Evolutionary conservation across 257 asterid genomes (phyloP), one percentile per base, ranked within the genome.

Genomic region (Oldenlandia corymbosa): DNA sequence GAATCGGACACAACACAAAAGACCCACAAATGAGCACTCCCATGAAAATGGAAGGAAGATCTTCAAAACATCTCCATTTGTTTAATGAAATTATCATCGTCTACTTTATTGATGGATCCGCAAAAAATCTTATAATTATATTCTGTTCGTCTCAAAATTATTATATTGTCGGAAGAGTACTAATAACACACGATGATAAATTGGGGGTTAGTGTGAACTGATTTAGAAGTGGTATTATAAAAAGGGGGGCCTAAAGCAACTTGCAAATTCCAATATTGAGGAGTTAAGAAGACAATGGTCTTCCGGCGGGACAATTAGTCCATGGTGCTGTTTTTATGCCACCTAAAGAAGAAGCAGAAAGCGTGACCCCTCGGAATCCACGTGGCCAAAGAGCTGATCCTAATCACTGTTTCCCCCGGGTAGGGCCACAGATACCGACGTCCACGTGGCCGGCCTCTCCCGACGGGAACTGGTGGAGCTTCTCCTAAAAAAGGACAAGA

Each of bases 391-490:
- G 17, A 18, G 18, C 31, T 73, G 3, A 18, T 34, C 76, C 79
- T 68, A 66, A 65, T 71, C 51, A 49, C 14, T 34, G 10, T 6
- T 4, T n/a, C n/a, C n/a, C n/a, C n/a, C 7, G 4, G 0, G 32
- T 27, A 18, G 52, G 82, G 75, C 12, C 77, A 78, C 48, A 31
- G 86, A 78, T 4, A 59, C 31, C 36, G 83, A 79, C 79, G 16
- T 66, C 82, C 80, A 78, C 83, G 73, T 83, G 79, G 85, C 66
- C n/a, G 37, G 32, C 67, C 14, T 42, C 56, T 52, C 20, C 37
- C 10, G 49, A 32, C 43, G 65, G 58, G 18, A 41, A 32, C 20
- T 50, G 34, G 30, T 8, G 26, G 39, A 34, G 39, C 9, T 9
- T 24, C 26, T 39, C 21, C 46, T 4, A 8, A 20, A 63, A 58